Conservation (phyloP, 306 rosid species). For the Acacia melanoxylon region DNA sequence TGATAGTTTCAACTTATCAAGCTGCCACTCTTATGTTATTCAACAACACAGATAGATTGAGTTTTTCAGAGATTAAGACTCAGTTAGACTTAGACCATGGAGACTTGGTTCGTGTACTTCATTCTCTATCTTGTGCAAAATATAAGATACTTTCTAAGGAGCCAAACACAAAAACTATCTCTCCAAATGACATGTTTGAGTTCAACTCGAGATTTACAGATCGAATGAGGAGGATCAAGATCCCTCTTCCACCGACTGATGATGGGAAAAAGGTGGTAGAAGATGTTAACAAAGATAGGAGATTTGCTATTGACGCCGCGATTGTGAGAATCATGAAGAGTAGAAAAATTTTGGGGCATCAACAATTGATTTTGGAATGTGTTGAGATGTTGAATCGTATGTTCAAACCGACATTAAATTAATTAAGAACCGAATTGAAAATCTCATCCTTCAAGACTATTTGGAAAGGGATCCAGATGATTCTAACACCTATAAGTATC, state of each 20-base stretch:
- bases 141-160: not conserved
- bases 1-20: not conserved
- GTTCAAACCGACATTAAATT: conserved; percentile 47
- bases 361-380: not conserved
- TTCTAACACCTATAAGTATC: conserved; percentile 28
- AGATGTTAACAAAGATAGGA: not conserved
- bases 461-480: conserved; percentile 43
- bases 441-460: conserved; percentile 47
- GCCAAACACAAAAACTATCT: not conserved
- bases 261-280: conserved; percentile 50
- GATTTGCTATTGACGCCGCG: conserved; percentile 65
- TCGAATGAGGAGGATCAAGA: not conserved
- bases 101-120: not conserved
- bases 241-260: conserved; percentile 42
- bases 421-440: conserved; percentile 29
- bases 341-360: conserved; percentile 47
- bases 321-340: conserved; percentile 66
- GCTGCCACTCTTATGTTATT: not conserved
- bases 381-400: not conserved
- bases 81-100: not conserved
- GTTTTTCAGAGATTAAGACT: not conserved
- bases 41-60: not conserved
- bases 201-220: no score
- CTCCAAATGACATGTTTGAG: not conserved
- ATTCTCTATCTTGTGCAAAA: not conserved